Base-by-base conservation (phyloP, 31 red algal species). In the Bonnemaisonia californica region DNA sequence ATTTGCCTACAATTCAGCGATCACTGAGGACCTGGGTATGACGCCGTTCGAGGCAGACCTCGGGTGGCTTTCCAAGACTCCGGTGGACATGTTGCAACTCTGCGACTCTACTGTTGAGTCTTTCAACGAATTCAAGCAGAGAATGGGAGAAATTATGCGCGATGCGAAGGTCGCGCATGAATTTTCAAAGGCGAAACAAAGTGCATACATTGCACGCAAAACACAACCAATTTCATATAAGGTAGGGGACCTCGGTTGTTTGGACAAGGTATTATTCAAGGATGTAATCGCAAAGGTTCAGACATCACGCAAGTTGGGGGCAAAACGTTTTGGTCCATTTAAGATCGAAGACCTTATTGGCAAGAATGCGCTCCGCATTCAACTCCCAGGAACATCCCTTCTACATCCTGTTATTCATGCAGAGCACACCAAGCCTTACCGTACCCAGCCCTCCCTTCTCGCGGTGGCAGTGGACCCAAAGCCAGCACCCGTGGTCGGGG, bases 351-450 rank as follows among this genome's bases (percentile, higher is more conserved):
- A 72, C 13, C 37, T 72, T 37, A 26, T 72, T 72, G 37, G 68
- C 13, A 72, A 18, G 35, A 72, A 72, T 45, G 68, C 36, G 37
- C n/a, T n/a, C n/a, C n/a, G n/a, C n/a, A 36, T 72, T 42, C 12
- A 26, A 72, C 28, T 45, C 36, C 18, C 45, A 11, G 12, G 36
- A 42, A 72, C n/a, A n/a, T n/a, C n/a, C n/a, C n/a, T n/a, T n/a
- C n/a, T 72, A 18, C 35, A 72, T 42, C 32, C 13, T 45, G 68
- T 72, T 42, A 12, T 72, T 16, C 68, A 72, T 72, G 26, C 45
- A 16, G 11, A 8, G 11, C 37, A 72, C 32, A 42, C 28, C 11
- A 42, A 26, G 12, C 68, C 68, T 8, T 42, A 26, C 29, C 8
- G 37, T 37, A 36, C 9, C 13, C 68, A 72, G 36, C 36, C 68